phyloP scores from a whole-genome alignment of 75 land plant species.

The Pinus tabuliformis region DNA sequence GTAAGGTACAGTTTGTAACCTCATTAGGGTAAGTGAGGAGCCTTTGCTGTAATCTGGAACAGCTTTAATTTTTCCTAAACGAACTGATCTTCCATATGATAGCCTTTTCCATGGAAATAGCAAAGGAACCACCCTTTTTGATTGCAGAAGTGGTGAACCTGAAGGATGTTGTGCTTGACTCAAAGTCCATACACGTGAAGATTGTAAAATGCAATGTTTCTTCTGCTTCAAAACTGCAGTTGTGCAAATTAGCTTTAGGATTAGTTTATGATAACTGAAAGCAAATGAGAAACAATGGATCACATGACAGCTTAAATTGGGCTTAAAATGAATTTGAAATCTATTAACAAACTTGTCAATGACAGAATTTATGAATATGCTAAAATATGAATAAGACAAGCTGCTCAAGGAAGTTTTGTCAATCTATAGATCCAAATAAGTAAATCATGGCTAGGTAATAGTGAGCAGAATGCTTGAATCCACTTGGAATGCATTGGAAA shows the following conservation, averaged over 20 bases:
- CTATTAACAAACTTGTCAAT: too few species aligned
- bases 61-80: conserved; percentile 21
- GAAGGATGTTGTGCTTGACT: conserved; percentile 14
- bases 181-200: conserved; percentile 82
- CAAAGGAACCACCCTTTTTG: conserved; percentile 33
- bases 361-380: too few species aligned
- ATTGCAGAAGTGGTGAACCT: conserved; percentile 12
- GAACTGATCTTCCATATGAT: conserved; percentile 22
- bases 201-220: conserved; percentile 29
- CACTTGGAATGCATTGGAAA: too few species aligned
- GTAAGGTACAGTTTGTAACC: conserved; percentile 15
- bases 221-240: conserved; percentile 37
- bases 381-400: too few species aligned
- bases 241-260: not conserved
- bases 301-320: not conserved
- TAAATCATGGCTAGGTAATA: too few species aligned
- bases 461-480: too few species aligned
- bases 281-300: not conserved
- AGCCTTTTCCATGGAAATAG: conserved; percentile 86
- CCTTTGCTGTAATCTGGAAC: conserved; percentile 43
- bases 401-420: too few species aligned
- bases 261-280: not conserved
- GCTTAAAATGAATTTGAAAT: too few species aligned
- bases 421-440: too few species aligned
- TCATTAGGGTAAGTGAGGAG: conserved; percentile 33